Conservation (phyloP, 2,329 filamentous ascomycete genomes). For the Geosmithia putterillii region DNA sequence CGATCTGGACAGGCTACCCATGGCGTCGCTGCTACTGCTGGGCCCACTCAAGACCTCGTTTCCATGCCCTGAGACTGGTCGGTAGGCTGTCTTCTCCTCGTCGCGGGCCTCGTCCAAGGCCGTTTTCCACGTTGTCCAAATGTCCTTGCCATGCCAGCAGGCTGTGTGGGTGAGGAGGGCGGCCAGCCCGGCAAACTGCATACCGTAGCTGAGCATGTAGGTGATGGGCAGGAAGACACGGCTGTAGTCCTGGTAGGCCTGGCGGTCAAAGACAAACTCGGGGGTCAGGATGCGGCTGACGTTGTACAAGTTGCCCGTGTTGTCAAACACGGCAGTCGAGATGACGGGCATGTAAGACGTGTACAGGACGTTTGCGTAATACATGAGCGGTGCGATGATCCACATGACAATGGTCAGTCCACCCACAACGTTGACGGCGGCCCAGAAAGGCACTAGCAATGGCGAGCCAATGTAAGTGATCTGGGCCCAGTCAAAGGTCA, state of each 20-base stretch:
- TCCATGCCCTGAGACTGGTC: constrained; percentile 28
- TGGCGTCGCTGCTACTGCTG: background rate
- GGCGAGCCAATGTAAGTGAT: constrained; percentile 81
- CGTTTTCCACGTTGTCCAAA: constrained; percentile 62
- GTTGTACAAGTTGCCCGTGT: constrained; percentile 67
- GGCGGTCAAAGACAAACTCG: constrained; percentile 66
- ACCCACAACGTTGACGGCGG: constrained; percentile 71
- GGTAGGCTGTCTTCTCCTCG: constrained; percentile 36
- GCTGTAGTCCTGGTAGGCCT: constrained; percentile 70
- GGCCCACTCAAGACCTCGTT: constrained; percentile 4
- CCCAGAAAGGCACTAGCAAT: constrained; percentile 75
- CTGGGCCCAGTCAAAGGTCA: constrained; percentile 89
- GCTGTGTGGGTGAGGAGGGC: constrained; percentile 69
- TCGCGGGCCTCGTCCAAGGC: constrained; percentile 52
- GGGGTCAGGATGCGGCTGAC: constrained; percentile 67
- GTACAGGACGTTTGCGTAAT: constrained; percentile 69
- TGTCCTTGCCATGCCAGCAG: constrained; percentile 77
- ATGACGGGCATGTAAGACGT: constrained; percentile 80
- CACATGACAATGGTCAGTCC: constrained; percentile 76
- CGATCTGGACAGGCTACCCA: constrained; percentile 17
- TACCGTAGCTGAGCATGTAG: constrained; percentile 74
- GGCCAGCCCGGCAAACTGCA: constrained; percentile 75
- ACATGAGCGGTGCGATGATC: constrained; percentile 67
- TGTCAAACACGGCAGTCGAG: constrained; percentile 76
- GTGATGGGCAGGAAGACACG: constrained; percentile 78